Conservation (phyloP, 441 rosid genomes). For the Gossypium davidsonii region DNA sequence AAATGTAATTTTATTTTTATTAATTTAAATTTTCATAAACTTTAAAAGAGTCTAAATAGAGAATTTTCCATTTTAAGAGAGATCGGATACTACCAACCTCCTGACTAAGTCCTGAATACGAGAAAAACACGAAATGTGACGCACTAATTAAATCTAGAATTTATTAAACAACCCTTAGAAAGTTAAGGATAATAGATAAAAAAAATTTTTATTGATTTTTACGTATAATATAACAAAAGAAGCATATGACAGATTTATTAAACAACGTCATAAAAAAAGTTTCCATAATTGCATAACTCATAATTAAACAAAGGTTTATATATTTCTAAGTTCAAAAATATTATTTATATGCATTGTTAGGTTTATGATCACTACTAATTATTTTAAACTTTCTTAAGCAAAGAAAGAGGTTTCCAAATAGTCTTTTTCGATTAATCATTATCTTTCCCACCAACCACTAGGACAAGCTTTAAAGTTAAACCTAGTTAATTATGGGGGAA, state of each 20-base stretch:
- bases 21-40: too few relatives aligned
- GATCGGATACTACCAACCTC: too few relatives aligned
- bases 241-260: neutral
- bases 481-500: neutral
- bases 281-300: neutral
- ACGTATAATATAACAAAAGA: too few relatives aligned
- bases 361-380: neutral
- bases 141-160: too few relatives aligned
- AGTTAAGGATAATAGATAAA: too few relatives aligned
- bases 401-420: neutral
- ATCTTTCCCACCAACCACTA: conserved; percentile 18
- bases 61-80: rapidly evolving
- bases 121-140: too few relatives aligned
- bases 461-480: neutral
- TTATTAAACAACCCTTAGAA: too few relatives aligned
- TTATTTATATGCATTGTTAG: neutral
- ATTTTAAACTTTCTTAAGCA: conserved; percentile 15
- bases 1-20: too few relatives aligned
- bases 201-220: too few relatives aligned
- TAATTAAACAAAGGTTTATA: neutral
- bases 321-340: too few relatives aligned
- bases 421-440: conserved; percentile 12
- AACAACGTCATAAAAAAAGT: neutral
- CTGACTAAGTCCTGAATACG: too few relatives aligned
- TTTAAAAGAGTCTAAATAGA: too few relatives aligned